Evolutionary conservation across 192 early-diverging fungal genomes (phyloP).

Genomic region (Coemansia sp.): DNA sequence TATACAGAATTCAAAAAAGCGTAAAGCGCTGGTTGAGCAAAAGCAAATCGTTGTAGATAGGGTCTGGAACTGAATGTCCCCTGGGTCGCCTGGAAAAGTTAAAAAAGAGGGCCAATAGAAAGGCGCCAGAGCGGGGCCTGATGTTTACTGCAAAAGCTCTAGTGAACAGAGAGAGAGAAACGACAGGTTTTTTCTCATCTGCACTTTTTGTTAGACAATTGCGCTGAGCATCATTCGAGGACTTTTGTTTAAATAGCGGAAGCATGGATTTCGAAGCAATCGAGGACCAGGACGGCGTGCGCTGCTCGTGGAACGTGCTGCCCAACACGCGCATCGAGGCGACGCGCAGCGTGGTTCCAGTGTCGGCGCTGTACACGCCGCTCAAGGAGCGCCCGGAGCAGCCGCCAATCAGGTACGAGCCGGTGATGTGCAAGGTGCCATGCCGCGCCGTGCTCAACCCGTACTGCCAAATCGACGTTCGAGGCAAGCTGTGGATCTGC

Average conservation of each 20-base stretch:
- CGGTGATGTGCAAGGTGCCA: slow-evolving; percentile 93
- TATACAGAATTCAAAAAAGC: background rate
- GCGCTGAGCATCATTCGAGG: too few species aligned
- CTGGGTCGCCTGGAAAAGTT: background rate
- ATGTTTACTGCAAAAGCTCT: slow-evolving; percentile 5
- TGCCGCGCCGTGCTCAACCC: slow-evolving; percentile 97
- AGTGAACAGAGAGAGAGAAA: background rate
- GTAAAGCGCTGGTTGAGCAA: background rate
- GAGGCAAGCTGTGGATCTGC: slow-evolving; percentile 96
- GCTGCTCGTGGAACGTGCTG: slow-evolving; percentile 98
- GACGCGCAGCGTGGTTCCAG: slow-evolving; percentile 92
- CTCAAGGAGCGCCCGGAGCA: slow-evolving; percentile 88
- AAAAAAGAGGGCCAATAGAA: slow-evolving; percentile 12
- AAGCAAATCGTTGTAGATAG: background rate
- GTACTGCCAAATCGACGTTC: slow-evolving; percentile 97
- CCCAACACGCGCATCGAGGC: slow-evolving; percentile 91
- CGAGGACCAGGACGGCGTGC: slow-evolving; percentile 92
- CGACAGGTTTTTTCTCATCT: background rate
- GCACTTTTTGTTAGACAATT: background rate
- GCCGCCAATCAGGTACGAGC: slow-evolving; percentile 90
- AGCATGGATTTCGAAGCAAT: slow-evolving; percentile 82
- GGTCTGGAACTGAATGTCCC: background rate
- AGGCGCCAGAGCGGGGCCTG: slow-evolving; percentile 13
- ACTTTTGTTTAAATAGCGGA: background rate
- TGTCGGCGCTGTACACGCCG: slow-evolving; percentile 89